These are phyloP conservation scores for Phytophthora brassicae DNA, from an alignment of 352 stramenopile species.

Conservation along the genomic window DNA sequence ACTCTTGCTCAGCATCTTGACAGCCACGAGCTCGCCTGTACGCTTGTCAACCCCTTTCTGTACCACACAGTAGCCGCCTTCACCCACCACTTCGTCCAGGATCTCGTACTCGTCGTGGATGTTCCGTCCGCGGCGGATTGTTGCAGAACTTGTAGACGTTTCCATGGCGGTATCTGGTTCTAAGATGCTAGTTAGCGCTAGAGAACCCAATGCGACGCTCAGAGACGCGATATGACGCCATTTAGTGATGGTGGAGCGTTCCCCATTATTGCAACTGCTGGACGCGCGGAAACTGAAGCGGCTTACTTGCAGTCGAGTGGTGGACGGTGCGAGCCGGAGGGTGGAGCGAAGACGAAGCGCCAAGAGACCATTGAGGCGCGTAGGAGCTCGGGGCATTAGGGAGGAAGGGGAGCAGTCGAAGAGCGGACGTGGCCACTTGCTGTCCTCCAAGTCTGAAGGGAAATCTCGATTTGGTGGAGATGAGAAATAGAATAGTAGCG, in stretches of 20 bases:
- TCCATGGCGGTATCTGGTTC: slow-evolving; percentile 25
- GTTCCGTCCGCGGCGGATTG: slow-evolving; percentile 23
- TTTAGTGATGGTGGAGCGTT: neutral
- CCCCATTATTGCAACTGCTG: slow-evolving; percentile 22
- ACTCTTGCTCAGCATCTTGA: slow-evolving; percentile 82
- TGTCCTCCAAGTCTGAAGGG: slow-evolving; percentile 15
- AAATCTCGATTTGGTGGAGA: neutral
- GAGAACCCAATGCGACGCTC: slow-evolving; percentile 13
- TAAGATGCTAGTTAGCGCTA: slow-evolving; percentile 12
- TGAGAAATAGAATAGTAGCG: too few species aligned
- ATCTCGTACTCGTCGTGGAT: slow-evolving; percentile 80
- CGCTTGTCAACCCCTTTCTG: slow-evolving; percentile 63
- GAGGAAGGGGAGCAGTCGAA: neutral
- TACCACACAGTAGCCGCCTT: slow-evolving; percentile 83
- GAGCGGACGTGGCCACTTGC: slow-evolving; percentile 4
- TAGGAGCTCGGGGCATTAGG: slow-evolving; percentile 24
- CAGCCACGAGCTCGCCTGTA: slow-evolving; percentile 69
- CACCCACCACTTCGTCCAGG: slow-evolving; percentile 76
- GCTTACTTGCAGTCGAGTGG: slow-evolving; percentile 1
- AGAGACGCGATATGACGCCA: slow-evolving; percentile 22
- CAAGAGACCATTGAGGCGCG: slow-evolving; percentile 20
- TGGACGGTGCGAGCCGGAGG: slow-evolving; percentile 1
- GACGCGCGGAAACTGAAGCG: neutral
- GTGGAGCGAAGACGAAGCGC: slow-evolving; percentile 23
- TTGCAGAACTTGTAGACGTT: neutral